Conservation (phyloP, 148 eudicot genomes). For the Rhododendron williamsianum region DNA sequence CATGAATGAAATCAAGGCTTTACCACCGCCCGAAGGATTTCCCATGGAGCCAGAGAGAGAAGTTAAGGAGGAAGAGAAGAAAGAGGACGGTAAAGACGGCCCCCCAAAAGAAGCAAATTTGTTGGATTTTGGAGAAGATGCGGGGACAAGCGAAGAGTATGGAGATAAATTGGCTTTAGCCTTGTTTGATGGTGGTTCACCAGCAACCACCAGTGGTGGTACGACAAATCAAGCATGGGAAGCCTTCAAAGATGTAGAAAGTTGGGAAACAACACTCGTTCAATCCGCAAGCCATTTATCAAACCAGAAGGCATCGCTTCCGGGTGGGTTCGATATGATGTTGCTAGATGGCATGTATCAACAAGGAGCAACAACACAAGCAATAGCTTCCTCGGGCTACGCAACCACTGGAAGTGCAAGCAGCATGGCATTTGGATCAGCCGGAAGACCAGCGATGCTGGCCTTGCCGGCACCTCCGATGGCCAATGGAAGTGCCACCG, state of each 20-base stretch:
- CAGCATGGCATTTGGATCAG: slow-evolving; percentile 66
- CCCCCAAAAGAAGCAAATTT: slow-evolving; percentile 42
- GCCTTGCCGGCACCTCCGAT: slow-evolving; percentile 66
- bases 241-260: slow-evolving; percentile 41
- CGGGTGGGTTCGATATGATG: slow-evolving; percentile 62
- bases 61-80: slow-evolving; percentile 6
- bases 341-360: slow-evolving; percentile 77
- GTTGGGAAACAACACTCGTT: slow-evolving; percentile 77
- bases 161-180: slow-evolving; percentile 61
- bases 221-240: slow-evolving; percentile 52
- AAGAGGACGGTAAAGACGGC: neutral
- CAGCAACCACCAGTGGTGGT: neutral
- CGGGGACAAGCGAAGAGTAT: slow-evolving; percentile 32
- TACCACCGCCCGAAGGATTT: slow-evolving; percentile 55
- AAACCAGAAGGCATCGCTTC: slow-evolving; percentile 47
- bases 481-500: neutral
- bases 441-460: slow-evolving; percentile 52
- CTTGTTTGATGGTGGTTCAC: slow-evolving; percentile 43
- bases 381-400: slow-evolving; percentile 26
- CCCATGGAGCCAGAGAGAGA: slow-evolving; percentile 21
- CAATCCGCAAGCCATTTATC: slow-evolving; percentile 61
- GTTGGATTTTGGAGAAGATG: slow-evolving; percentile 52
- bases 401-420: slow-evolving; percentile 71
- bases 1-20: slow-evolving; percentile 53
- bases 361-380: slow-evolving; percentile 39